Base-by-base conservation (phyloP, 2,329 filamentous ascomycete species). In the Blastomyces percursus region DNA sequence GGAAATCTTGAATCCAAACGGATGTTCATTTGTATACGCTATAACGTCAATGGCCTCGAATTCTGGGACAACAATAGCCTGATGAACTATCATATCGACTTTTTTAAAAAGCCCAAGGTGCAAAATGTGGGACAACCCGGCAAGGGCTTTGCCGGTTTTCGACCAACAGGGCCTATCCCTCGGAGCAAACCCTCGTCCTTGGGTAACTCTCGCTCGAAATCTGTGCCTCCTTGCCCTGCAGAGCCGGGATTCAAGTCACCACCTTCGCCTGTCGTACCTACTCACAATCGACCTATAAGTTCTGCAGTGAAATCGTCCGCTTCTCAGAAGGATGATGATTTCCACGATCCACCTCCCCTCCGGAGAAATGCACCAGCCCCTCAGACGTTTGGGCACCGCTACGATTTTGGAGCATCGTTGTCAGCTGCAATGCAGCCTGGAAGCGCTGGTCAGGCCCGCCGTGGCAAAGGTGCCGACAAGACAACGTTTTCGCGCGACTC, bases 341-440 rank as follows among this genome's bases (percentile, higher is more conserved):
- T 88, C 30, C 84, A 83, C 61, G 85, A 89, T 66, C 73, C 77
- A 52, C 46, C n/a, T 1, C 77, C 78, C 21, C 72, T 76, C 51
- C 78, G 74, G 27, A 77, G 78, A 48, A 74, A 75, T 46, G 76
- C 78, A 67, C 82, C 69, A 75, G 79, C 70, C 73, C 85, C 83
- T 66, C 86, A 89, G 69, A 89, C 87, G 21, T 96, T 97, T 74
- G 89, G 91, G 56, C 92, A 92, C 75, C 88, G 94, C 61, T 99
- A 99, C 74, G 93, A 97, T 77, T 97, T 99, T 74, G 87, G 89
- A 65, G 90, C 90, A n/a, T 97, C 94, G 0, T 82, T 97, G 38
- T 87, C 83, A 61, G 91, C 91, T 60, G 91, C 91, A 14, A 88
- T 93, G 72, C 86, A 87, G 70, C 86, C 70, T 8, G 73, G 74